These are phyloP conservation scores for Aspergillus nidulans DNA, from an alignment of 495 filamentous ascomycete species.

Conservation along the genomic window DNA sequence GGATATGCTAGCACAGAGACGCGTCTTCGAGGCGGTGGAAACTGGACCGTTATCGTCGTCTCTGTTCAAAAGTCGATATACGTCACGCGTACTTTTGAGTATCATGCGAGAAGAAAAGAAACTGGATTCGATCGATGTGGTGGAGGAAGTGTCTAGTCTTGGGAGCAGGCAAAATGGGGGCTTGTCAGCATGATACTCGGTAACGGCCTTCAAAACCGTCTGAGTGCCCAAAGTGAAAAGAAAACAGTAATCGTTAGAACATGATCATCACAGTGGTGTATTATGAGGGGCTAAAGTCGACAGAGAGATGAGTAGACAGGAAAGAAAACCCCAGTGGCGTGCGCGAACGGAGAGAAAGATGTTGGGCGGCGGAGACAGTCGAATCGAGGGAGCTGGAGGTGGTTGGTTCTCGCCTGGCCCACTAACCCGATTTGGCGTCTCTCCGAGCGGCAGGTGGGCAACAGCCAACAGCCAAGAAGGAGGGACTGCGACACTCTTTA, in stretches of 20 bases:
- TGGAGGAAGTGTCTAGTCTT: constrained; percentile 5
- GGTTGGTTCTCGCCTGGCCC: constrained; percentile 20
- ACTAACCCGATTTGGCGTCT: constrained; percentile 10
- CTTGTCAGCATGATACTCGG: constrained; percentile 20
- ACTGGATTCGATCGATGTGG: background rate
- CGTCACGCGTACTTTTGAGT: background rate
- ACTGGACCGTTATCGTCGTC: too few relatives aligned
- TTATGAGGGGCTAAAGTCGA: constrained; percentile 5
- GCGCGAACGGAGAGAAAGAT: constrained; percentile 31
- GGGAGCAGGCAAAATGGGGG: constrained; percentile 16
- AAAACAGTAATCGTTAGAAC: constrained; percentile 15
- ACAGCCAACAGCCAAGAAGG: background rate
- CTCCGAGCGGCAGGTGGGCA: constrained; percentile 6
- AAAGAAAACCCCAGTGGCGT: constrained; percentile 31
- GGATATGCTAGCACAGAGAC: constrained; percentile 12
- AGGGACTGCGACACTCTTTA: background rate
- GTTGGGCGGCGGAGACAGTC: constrained; percentile 33
- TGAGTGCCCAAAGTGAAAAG: constrained; percentile 16
- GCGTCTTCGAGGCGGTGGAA: constrained; percentile 17
- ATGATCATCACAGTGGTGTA: constrained; percentile 13
- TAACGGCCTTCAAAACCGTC: constrained; percentile 25
- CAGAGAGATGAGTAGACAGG: constrained; percentile 18
- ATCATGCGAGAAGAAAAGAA: background rate
- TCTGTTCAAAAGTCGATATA: background rate
- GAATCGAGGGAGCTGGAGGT: constrained; percentile 26